Evolutionary conservation across 805 yeast species (phyloP), one percentile per base, ranked within the genome.

Genomic region (Sugiyamaella americana): DNA sequence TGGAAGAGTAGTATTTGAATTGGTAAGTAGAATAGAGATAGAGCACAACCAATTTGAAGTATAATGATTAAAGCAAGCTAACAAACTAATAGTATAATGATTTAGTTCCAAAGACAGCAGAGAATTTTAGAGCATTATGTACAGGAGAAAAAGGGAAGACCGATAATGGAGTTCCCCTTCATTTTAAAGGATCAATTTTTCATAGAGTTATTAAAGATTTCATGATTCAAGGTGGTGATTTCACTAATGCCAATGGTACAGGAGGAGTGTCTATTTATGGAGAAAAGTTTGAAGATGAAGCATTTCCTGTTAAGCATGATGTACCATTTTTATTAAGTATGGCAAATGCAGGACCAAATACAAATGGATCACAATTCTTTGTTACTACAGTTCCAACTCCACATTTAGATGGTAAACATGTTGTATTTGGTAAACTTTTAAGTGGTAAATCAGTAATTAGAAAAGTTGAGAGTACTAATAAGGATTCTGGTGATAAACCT

Each of bases 261-360:
- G 66, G 67, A 6, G 67, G 67, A 11, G 89, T 87, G 40, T 88
- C 91, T 22, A 51, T 51, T 23, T 61, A 69, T 35, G 63, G 63
- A 17, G 50, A 49, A 32, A 53, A 63, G 41, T 62, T 57, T 46
- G 53, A 42, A 49, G 73, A 53, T 40, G 68, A 64, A 41, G 53
- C 59, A 44, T 44, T 48, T 58, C 52, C 46, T 66, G 71, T 78
- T 72, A 81, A 67, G 58, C 95, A 87, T 70, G 78, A 75, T 68
- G 80, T 74, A 65, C 84, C 91, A 53, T 94, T 94, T 64, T 72
- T 85, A 56, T 70, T 87, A 59, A 81, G 93, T 37, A 87, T 87
- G 96, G 96, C 96, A 53, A 87, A 87, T 59, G 84, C 91, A 49
- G 96, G 96, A 57, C 91, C 91, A 67, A 83, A 84, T 78, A 84